Base-by-base conservation (phyloP, 352 stramenopile species). In the Phytophthora capsici region DNA sequence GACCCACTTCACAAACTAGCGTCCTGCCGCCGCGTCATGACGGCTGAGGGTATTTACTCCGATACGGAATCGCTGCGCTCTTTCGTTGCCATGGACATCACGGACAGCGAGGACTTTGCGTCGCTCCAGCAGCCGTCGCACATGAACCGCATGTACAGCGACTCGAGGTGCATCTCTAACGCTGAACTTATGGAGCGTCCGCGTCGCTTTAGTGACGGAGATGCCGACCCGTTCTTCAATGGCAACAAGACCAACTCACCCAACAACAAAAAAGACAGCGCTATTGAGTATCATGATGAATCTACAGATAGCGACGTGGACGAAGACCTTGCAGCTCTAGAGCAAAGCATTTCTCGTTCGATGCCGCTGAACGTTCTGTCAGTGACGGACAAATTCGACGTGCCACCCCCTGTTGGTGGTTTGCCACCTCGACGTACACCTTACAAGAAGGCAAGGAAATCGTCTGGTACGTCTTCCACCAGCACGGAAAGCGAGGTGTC, bases 1-100 rank as follows among this genome's bases (percentile, higher is more conserved):
- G 88, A 95, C 54, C 88, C 88, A 41, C 68, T 95, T 38, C 86
- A 94, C 64, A 88, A 87, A 12, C 66, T 95, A 8, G 85, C 80
- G 38, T 71, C 91, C 50, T 90, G 88, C 52, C 86, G 88, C 32
- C 65, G 78, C 19, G 69, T 81, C 51, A 80, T 87, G 60, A 80
- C 73, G 12, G 69, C 66, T 20, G 80, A 89, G 37, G 77, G 82
- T 8, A 66, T 89, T 13, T 86, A 85, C 69, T 90, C 75, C 7
- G 85, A 91, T 60, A 90, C 83, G 0, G 82, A 90, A 68, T 91
- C 84, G 40, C 71, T 92, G 61, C 83, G 80, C 45, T 91, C 84
- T 14, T 93, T 90, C 41, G 70, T 93, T n/a, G 82, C 84, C 14
- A 84, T 93, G 46, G 84, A 93, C 63, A 78, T 93, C 30, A 77